phyloP scores from a whole-genome alignment of 306 rosid species.

The Lathyrus tuberosus region DNA sequence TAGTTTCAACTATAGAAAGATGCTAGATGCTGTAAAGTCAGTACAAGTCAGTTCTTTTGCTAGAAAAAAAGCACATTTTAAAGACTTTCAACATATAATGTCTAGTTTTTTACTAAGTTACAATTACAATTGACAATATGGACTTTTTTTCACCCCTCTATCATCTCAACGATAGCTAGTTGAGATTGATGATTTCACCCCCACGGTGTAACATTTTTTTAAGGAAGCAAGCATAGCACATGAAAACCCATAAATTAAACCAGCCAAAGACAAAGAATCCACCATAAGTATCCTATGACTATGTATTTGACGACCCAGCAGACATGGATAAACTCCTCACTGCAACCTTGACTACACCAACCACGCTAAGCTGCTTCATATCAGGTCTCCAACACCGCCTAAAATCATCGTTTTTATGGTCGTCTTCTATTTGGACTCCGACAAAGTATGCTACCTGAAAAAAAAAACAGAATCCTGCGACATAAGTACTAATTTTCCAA shows the following conservation, averaged over 20 bases:
- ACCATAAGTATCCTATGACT: conserved; percentile 32
- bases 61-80: conserved; percentile 15
- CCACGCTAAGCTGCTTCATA: conserved; percentile 76
- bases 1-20: too few relatives aligned
- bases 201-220: background rate
- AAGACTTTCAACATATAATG: conserved; percentile 8
- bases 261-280: conserved; percentile 15
- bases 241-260: conserved; percentile 16
- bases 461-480: conserved; percentile 14
- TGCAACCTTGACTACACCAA: conserved; percentile 82
- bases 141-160: conserved; percentile 5
- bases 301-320: conserved; percentile 64
- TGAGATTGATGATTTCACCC: conserved; percentile 35
- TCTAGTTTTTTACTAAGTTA: conserved; percentile 8
- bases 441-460: conserved; percentile 86
- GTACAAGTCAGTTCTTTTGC: background rate
- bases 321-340: conserved; percentile 80
- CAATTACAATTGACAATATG: conserved; percentile 35
- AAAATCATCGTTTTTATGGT: conserved; percentile 44
- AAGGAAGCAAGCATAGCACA: conserved; percentile 4
- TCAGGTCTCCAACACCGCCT: conserved; percentile 63
- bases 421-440: conserved; percentile 84
- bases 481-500: background rate
- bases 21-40: background rate
- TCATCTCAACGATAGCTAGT: conserved; percentile 42